Evolutionary conservation across 352 stramenopile species (phyloP).

Genomic region (Phytophthora aleatoria): DNA sequence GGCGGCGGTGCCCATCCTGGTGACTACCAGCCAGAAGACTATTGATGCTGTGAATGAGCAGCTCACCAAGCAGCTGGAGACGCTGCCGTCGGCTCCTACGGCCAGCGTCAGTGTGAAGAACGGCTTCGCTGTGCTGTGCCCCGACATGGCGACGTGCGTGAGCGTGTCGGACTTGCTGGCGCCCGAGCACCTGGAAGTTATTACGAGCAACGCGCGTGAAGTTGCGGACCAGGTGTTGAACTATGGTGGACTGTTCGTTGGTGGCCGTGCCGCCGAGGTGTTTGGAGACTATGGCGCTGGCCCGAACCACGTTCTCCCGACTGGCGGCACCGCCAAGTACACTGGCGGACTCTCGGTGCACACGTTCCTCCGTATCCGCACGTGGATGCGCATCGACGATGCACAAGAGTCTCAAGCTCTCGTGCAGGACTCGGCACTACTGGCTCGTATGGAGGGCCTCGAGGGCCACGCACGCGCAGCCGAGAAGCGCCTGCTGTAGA

Average conservation of each 20-base stretch:
- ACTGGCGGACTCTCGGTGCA: conserved; percentile 98
- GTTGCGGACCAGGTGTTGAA: conserved; percentile 83
- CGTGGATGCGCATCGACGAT: conserved; percentile 98
- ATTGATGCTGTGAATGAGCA: conserved; percentile 93
- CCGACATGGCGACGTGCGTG: conserved; percentile 73
- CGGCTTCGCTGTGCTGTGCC: conserved; percentile 81
- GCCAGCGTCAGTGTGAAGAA: conserved; percentile 72
- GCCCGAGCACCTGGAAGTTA: conserved; percentile 88
- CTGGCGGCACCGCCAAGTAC: conserved; percentile 96
- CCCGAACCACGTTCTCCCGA: conserved; percentile 99
- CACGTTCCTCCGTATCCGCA: conserved; percentile 98
- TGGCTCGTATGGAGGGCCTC: conserved; percentile 92
- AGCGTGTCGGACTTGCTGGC: conserved; percentile 88
- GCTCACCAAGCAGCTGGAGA: conserved; percentile 76
- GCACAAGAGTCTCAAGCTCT: conserved; percentile 78
- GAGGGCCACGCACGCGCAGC: conserved; percentile 82
- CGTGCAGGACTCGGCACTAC: conserved; percentile 93
- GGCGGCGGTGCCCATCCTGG: conserved; percentile 96
- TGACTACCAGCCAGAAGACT: conserved; percentile 87
- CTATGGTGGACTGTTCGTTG: conserved; percentile 95
- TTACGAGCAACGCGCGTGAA: conserved; percentile 90
- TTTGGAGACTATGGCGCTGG: conserved; percentile 98
- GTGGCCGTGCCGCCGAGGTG: conserved; percentile 92
- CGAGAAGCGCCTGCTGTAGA: conserved; percentile 80
- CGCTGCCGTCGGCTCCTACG: conserved; percentile 66